Base-by-base conservation (phyloP, 1,284 basidiomycete species). In the Pseudozyma sp. region DNA sequence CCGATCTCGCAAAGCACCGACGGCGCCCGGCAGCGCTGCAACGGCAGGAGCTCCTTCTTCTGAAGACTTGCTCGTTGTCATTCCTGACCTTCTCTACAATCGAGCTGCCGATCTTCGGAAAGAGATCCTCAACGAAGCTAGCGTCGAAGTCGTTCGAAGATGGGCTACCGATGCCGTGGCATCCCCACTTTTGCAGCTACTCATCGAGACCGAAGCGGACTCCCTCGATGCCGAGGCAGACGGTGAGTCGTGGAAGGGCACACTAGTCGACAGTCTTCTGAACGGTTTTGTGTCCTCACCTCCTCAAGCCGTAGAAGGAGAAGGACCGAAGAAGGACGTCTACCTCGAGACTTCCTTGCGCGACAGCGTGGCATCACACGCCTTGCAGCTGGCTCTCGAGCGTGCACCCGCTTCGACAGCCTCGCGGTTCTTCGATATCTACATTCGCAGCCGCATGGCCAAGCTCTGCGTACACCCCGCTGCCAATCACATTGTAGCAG, bases 391-490 rank as follows among this genome's bases (percentile, higher is more conserved):
- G 29, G 62, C 69, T 13, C 54, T 71, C 42, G 56, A 57, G 30
- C 51, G 60, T 7, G 54, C 69, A 24, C 66, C 74, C 5, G 10
- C 40, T 9, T 43, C 60, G 29, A 39, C 57, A 7, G 56, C 72
- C 11, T 33, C 47, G 4, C 64, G 55, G 17, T 83, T 84, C 53
- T 82, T 76, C 56, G 31, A 50, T 37, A 56, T 64, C 13, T 83
- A 83, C 68, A 53, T 84, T 24, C 44, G 31, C 17, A 75, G 61
- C 11, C 69, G 78, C 4, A 65, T 81, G 44, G 69, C 65, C 4
- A 79, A 79, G 40, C 75, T 84, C 3, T 80, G 78, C 45, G 60
- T 69, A 6, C 82, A 84, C 50, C 81, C 81, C 2, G 69, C 78
- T 16, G 82, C 78, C 14, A 83, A 83, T 50, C 81, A 76, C 55